Percentiles rank a stretch among this genome's conserved stretches.
Conservation (phyloP, 2,329 filamentous ascomycete species). For the Colletotrichum euphorbiae region DNA sequence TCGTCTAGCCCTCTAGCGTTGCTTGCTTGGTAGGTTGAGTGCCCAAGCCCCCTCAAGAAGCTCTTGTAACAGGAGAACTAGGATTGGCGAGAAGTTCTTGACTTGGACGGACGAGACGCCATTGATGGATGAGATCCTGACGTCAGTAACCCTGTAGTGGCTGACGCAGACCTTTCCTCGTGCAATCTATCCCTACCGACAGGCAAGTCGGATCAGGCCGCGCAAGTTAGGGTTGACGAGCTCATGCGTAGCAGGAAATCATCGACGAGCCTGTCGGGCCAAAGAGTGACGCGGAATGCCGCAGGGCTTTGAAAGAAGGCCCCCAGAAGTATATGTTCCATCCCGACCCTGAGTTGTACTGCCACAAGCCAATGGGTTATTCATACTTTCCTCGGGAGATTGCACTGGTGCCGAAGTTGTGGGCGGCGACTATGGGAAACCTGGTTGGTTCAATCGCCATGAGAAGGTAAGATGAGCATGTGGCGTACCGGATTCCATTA, state of each 20-base stretch:
- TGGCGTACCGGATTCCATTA: neutral
- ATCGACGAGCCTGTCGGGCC: neutral
- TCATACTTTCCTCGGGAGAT: neutral
- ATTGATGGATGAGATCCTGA: slow-evolving; percentile 2
- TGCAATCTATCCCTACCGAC: neutral
- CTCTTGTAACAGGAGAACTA: neutral
- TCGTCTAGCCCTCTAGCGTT: slow-evolving; percentile 2
- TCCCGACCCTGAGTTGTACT: neutral
- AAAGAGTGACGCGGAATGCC: neutral
- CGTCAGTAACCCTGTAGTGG: neutral
- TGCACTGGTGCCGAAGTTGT: neutral
- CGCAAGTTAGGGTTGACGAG: neutral
- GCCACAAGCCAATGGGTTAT: slow-evolving; percentile 5
- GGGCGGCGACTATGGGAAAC: neutral
- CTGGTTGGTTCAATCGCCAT: neutral
- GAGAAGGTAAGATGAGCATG: neutral
- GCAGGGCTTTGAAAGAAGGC: neutral
- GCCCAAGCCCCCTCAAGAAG: neutral
- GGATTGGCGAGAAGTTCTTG: neutral
- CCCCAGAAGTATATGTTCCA: neutral
- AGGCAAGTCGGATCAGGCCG: neutral
- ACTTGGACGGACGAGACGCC: slow-evolving; percentile 1
- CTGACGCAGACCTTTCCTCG: neutral
- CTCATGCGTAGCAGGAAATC: neutral
- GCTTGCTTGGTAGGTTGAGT: neutral